Conservation (phyloP, 2,329 filamentous ascomycete genomes). For the Penicillium fuscoglaucum region DNA sequence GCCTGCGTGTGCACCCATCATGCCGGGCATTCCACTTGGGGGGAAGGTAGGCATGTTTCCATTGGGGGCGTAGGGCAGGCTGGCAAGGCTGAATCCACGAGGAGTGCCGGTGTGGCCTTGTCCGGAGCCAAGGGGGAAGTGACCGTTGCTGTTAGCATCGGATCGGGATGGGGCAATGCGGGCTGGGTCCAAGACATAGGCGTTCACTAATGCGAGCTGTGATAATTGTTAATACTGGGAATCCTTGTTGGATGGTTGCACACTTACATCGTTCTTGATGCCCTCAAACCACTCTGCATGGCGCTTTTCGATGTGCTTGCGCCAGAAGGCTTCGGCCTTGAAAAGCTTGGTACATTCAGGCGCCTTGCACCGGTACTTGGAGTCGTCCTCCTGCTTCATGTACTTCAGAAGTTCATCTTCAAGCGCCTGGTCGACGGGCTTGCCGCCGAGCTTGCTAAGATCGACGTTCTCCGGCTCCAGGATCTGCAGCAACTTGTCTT, state of each 20-base stretch:
- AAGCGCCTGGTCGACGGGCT: constrained; percentile 78
- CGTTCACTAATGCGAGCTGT: constrained; percentile 85
- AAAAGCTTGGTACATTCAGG: constrained; percentile 96
- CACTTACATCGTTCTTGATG: constrained; percentile 77
- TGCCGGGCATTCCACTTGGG: constrained; percentile 32
- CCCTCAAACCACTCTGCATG: constrained; percentile 83
- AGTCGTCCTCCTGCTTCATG: constrained; percentile 96
- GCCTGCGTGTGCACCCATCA: constrained; percentile 33
- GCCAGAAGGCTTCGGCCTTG: constrained; percentile 96
- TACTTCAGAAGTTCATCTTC: constrained; percentile 83
- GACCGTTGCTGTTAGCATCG: constrained; percentile 92
- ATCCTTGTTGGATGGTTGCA: not conserved
- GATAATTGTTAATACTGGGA: constrained; percentile 7
- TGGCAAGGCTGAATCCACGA: constrained; percentile 83
- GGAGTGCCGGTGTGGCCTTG: constrained; percentile 81
- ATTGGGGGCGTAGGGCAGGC: constrained; percentile 56
- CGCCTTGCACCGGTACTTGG: constrained; percentile 95
- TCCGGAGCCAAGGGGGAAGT: constrained; percentile 79
- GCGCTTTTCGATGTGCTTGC: constrained; percentile 95
- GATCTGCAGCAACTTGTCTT: constrained; percentile 92
- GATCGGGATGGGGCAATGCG: constrained; percentile 92
- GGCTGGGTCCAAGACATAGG: constrained; percentile 89
- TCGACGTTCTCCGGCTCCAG: constrained; percentile 87
- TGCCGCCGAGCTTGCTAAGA: constrained; percentile 86
- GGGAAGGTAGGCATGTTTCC: constrained; percentile 27